Conservation (phyloP, 2,329 filamentous ascomycete genomes). For the Colletotrichum simmondsii region DNA sequence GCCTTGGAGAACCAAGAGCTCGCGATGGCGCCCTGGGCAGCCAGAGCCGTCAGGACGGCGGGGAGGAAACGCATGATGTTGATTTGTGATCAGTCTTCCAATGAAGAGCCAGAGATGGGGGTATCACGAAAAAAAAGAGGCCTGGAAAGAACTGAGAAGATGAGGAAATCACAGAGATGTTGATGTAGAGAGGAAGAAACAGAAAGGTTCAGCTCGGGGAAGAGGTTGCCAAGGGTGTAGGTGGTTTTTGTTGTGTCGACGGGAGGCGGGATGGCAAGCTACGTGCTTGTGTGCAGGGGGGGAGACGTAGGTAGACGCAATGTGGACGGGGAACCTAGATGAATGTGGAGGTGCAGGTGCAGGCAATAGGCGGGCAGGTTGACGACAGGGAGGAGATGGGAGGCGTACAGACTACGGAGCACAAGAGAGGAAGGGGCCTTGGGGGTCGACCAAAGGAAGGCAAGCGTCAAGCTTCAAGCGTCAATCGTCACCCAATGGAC, state of each 20-base stretch:
- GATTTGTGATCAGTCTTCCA: constrained; percentile 25
- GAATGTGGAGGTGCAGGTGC: background rate
- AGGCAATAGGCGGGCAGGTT: constrained; percentile 11
- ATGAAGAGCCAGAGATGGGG: constrained; percentile 31
- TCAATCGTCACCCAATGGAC: constrained; percentile 4
- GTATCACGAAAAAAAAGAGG: constrained; percentile 14
- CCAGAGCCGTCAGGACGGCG: constrained; percentile 76
- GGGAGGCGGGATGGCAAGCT: constrained; percentile 5
- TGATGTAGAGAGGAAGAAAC: constrained; percentile 15
- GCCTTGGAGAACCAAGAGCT: constrained; percentile 89
- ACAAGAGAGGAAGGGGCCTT: background rate
- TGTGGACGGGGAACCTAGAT: background rate
- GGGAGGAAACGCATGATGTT: constrained; percentile 80
- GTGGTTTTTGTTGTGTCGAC: constrained; percentile 35
- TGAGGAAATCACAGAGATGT: constrained; percentile 17
- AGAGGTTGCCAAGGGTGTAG: constrained; percentile 24
- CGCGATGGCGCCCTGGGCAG: constrained; percentile 75
- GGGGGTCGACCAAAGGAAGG: background rate
- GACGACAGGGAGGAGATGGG: constrained; percentile 24
- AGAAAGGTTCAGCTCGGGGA: background rate
- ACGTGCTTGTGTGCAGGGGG: background rate
- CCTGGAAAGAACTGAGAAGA: constrained; percentile 36
- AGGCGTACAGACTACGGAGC: background rate
- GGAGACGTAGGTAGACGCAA: background rate
- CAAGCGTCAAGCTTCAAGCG: constrained; percentile 3